These are phyloP conservation scores for Cercospora beticola DNA, from an alignment of 2,329 filamentous ascomycete species.

Conservation along the genomic window DNA sequence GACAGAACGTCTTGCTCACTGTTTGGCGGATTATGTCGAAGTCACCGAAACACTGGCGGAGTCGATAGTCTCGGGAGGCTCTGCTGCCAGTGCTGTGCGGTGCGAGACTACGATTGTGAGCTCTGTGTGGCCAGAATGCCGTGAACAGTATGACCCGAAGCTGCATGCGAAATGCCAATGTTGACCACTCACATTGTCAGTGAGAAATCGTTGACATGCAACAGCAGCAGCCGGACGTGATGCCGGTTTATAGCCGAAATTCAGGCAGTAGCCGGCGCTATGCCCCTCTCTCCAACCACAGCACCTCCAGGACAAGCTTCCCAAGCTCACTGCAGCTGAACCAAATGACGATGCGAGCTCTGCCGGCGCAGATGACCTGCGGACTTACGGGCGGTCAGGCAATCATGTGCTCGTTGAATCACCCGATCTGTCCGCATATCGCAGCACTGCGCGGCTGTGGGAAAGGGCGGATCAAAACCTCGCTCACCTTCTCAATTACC, in stretches of 20 bases:
- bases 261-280: neutral
- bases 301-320: neutral
- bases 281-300: neutral
- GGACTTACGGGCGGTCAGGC: neutral
- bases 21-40: too few species aligned
- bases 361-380: neutral
- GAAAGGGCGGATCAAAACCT: neutral
- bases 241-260: neutral
- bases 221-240: neutral
- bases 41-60: too few species aligned
- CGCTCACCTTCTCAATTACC: neutral
- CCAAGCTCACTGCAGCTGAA: conserved; percentile 1
- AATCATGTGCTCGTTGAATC: conserved; percentile 2
- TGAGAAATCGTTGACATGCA: neutral
- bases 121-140: too few species aligned
- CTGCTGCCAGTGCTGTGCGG: too few species aligned
- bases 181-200: neutral
- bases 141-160: too few species aligned
- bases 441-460: neutral
- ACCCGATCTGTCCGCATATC: neutral
- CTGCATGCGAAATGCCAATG: too few species aligned
- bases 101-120: too few species aligned
- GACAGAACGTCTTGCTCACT: too few species aligned
- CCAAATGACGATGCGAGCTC: neutral
- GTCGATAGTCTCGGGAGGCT: too few species aligned